phyloP scores from a whole-genome alignment of 2,329 filamentous ascomycete genomes.

The Stemphylium beticola region DNA sequence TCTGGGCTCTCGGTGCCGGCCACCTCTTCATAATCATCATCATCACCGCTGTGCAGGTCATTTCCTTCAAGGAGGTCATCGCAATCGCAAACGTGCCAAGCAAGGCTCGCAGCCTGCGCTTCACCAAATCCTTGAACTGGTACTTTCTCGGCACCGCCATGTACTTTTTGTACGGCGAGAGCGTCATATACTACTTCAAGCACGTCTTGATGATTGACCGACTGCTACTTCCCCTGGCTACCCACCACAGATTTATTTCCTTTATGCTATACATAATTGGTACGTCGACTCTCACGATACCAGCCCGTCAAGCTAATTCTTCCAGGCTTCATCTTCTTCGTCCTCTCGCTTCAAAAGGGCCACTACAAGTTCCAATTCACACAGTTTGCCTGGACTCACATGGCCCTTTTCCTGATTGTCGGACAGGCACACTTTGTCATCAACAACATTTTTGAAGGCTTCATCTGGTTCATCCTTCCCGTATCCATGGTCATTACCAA shows the following conservation, averaged over 20 bases:
- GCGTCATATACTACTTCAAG: slow-evolving; percentile 99
- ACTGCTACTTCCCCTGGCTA: slow-evolving; percentile 89
- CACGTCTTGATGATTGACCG: slow-evolving; percentile 95
- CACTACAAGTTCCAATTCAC: slow-evolving; percentile 99
- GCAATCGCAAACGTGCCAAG: slow-evolving; percentile 95
- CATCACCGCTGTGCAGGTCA: slow-evolving; percentile 90
- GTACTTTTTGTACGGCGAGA: slow-evolving; percentile 99
- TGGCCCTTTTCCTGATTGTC: slow-evolving; percentile 97
- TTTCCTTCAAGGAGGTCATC: slow-evolving; percentile 99
- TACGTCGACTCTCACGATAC: slow-evolving; percentile 52
- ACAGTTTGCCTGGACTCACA: slow-evolving; percentile 99
- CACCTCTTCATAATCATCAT: slow-evolving; percentile 97
- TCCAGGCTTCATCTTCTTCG: slow-evolving; percentile 95
- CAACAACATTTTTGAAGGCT: slow-evolving; percentile 99
- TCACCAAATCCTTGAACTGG: slow-evolving; percentile 97
- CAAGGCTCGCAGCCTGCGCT: slow-evolving; percentile 85
- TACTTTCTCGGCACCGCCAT: slow-evolving; percentile 99
- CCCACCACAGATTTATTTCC: slow-evolving; percentile 97
- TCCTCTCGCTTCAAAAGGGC: slow-evolving; percentile 89
- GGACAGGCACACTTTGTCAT: slow-evolving; percentile 99
- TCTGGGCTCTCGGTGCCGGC: slow-evolving; percentile 88
- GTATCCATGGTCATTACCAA: slow-evolving; percentile 96
- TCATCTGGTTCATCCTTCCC: slow-evolving; percentile 99
- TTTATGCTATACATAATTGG: slow-evolving; percentile 98
- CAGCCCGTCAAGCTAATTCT: slow-evolving; percentile 29